A percentile compares a stretch with the other conserved stretches of the same genome.
Evolutionary conservation across 495 filamentous ascomycete genomes (phyloP).

Genomic region (Chaetomium tenue): DNA sequence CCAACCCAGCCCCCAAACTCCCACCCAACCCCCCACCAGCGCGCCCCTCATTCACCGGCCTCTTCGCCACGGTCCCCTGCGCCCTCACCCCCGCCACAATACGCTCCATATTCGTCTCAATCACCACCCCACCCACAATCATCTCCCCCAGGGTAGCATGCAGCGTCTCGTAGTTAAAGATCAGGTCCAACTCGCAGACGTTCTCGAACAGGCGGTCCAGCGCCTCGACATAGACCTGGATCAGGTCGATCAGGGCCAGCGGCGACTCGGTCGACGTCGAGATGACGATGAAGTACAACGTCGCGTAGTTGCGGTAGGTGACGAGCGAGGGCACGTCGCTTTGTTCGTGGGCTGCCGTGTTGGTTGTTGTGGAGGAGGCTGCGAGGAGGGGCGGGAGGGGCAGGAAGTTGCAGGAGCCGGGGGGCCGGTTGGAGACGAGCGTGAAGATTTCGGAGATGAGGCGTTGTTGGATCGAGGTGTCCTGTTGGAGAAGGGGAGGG

Average conservation of each 20-base stretch:
- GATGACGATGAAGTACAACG: slow-evolving; percentile 97
- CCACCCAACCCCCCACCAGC: slow-evolving; percentile 33
- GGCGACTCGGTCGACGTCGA: slow-evolving; percentile 96
- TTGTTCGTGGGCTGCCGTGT: slow-evolving; percentile 57
- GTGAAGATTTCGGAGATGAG: slow-evolving; percentile 97
- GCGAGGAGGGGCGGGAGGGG: slow-evolving; percentile 58
- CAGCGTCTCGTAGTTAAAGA: slow-evolving; percentile 97
- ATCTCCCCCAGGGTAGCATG: slow-evolving; percentile 91
- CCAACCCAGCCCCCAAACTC: slow-evolving; percentile 44
- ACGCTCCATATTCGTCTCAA: slow-evolving; percentile 85
- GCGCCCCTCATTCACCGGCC: slow-evolving; percentile 56
- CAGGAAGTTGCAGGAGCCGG: slow-evolving; percentile 94
- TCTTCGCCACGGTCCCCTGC: slow-evolving; percentile 75
- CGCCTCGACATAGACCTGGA: slow-evolving; percentile 96
- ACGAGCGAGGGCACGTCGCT: slow-evolving; percentile 92
- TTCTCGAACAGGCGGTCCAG: slow-evolving; percentile 95
- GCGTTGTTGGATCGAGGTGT: slow-evolving; percentile 91
- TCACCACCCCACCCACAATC: slow-evolving; percentile 92
- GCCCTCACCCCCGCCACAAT: slow-evolving; percentile 81
- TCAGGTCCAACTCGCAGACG: slow-evolving; percentile 95
- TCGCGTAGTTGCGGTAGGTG: slow-evolving; percentile 97
- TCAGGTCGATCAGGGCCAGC: slow-evolving; percentile 89
- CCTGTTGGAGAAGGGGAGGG: slow-evolving; percentile 50
- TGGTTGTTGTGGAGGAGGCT: slow-evolving; percentile 47
- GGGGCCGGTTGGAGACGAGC: slow-evolving; percentile 84